Conservation (phyloP, 2,329 filamentous ascomycete genomes). For the Penicillium sp. region DNA sequence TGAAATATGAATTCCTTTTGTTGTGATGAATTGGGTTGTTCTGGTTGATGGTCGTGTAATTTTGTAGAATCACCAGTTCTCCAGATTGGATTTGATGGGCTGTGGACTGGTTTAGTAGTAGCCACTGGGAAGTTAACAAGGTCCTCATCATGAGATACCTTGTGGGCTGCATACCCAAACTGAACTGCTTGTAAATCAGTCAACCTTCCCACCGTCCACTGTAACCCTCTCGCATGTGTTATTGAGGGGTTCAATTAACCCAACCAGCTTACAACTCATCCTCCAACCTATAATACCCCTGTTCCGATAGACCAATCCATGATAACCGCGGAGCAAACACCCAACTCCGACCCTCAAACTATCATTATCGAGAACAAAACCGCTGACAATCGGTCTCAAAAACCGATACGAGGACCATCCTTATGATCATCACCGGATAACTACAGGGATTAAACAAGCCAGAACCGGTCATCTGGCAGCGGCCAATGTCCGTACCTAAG, state of each 20-base stretch:
- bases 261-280: background rate
- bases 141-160: constrained; percentile 30
- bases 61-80: background rate
- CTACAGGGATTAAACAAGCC: background rate
- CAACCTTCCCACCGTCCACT: too few species aligned
- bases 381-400: background rate
- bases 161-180: constrained; percentile 10
- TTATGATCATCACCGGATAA: background rate
- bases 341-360: background rate
- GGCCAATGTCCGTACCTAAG: background rate
- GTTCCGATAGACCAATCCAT: too few species aligned
- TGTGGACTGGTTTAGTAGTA: constrained; percentile 24
- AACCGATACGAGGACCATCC: background rate
- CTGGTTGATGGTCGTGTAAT: background rate
- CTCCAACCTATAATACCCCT: background rate
- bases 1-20: constrained; percentile 33
- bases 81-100: background rate
- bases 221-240: background rate
- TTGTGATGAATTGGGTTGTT: constrained; percentile 1
- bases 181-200: background rate
- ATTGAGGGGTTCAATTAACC: background rate
- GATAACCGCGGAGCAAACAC: background rate
- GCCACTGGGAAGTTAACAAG: constrained; percentile 21
- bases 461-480: background rate
- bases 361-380: background rate